Percentiles rank a stretch among this genome's conserved stretches.
These are phyloP conservation scores for Gloeostereum incarnatum DNA, from an alignment of 768 basidiomycete genomes.

Conservation along the genomic window DNA sequence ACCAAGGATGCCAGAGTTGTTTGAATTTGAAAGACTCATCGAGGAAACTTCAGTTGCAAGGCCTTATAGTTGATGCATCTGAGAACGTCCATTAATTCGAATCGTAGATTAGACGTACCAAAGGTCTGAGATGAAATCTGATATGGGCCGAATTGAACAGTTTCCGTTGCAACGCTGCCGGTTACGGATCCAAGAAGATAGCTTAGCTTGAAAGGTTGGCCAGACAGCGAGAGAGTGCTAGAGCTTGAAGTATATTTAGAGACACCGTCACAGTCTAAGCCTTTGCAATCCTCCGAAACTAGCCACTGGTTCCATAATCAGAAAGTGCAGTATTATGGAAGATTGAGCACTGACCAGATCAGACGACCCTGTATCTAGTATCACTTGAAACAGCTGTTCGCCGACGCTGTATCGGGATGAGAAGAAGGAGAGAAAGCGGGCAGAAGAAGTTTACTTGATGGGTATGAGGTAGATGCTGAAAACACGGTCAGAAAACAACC, in stretches of 20 bases:
- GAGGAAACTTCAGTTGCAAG: slow-evolving; percentile 31
- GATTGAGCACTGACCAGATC: too few relatives aligned
- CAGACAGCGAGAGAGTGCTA: slow-evolving; percentile 19
- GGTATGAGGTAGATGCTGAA: too few relatives aligned
- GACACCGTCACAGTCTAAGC: slow-evolving; percentile 34
- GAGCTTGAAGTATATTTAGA: slow-evolving; percentile 27
- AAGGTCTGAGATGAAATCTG: slow-evolving; percentile 38
- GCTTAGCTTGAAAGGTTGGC: slow-evolving; percentile 27
- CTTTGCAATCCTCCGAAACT: slow-evolving; percentile 32
- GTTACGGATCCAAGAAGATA: slow-evolving; percentile 44
- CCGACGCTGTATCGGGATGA: too few relatives aligned
- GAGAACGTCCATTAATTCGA: neutral
- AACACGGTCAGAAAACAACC: too few relatives aligned
- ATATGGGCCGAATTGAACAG: slow-evolving; percentile 32
- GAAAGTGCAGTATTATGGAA: too few relatives aligned
- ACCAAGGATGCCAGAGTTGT: slow-evolving; percentile 48
- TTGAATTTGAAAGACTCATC: slow-evolving; percentile 32
- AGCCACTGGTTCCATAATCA: too few relatives aligned
- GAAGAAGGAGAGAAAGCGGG: too few relatives aligned
- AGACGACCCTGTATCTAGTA: too few relatives aligned
- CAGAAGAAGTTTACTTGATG: too few relatives aligned
- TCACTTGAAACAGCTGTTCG: too few relatives aligned
- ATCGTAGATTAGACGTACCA: slow-evolving; percentile 22
- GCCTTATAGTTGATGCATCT: slow-evolving; percentile 21
- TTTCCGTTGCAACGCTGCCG: slow-evolving; percentile 38